Base-by-base conservation (phyloP, 225 moss, liverwort and hornwort genomes). In the Polytrichum commune region DNA sequence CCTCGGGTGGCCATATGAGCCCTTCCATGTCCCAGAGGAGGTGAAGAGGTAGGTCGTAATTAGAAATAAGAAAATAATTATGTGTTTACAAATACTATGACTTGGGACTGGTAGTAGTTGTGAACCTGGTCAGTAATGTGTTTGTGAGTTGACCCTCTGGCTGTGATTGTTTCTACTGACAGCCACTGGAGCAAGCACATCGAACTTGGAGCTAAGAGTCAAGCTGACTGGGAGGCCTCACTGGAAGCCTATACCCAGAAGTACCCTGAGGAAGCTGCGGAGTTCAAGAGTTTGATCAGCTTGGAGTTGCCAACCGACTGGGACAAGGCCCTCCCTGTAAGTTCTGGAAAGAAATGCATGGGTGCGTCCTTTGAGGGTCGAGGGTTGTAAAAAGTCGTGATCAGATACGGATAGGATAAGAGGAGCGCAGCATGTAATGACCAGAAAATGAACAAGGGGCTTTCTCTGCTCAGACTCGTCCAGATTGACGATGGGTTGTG, bases 151-250 rank as follows among this genome's bases (percentile, higher is more conserved):
- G 13, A 16, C 46, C 13, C 16, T 46, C 8, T 38, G 7, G 13
- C 16, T 23, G 19, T 22, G 60, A n/a, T 60, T n/a, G 22, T 60
- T 60, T 10, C 4, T 5, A 33, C 60, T 33, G 61, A 38, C 61
- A 92, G 93, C 79, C 90, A 92, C 77, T 93, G 96, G 93, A 82
- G 88, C 64, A 90, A 85, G 69, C 93, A 93, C 60, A 72, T 86
- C 46, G 73, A 81, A 20, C 82, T 81, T 25, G 92, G 96, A 75
- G 72, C 84, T 4, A 87, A 84, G 55, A 56, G 74, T 1, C 84
- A 96, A 77, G 76, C 83, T n/a, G 84, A 85, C 32, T 96, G 92
- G 93, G 73, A 82, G 27, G 82, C 88, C 19, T 64, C 86, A 27
- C 75, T 96, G 5, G 88, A 85, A 66, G 46, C 77, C 5, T 93